phyloP scores from a whole-genome alignment of 345 rosid species.

The Aegle marmelos region DNA sequence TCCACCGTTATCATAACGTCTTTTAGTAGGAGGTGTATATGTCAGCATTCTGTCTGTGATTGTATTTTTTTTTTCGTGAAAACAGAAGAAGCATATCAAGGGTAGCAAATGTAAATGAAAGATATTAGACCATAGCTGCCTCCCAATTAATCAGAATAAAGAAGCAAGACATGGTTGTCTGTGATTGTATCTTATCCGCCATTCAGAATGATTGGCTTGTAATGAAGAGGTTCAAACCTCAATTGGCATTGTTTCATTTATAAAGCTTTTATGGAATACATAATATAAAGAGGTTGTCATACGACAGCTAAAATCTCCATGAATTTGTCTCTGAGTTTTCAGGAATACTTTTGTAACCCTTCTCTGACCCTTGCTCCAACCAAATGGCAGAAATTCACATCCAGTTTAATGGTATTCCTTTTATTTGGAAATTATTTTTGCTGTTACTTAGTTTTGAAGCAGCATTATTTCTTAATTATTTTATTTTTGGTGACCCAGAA shows the following conservation, averaged over 20 bases:
- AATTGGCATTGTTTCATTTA: neutral
- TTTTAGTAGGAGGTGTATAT: neutral
- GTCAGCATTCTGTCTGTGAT: neutral
- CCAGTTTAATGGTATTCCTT: conserved; percentile 68
- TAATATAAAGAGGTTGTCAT: conserved; percentile 1
- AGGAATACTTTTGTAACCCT: conserved; percentile 94
- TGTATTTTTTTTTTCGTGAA: neutral
- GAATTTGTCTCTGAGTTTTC: conserved; percentile 28
- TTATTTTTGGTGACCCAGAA: neutral
- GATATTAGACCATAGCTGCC: too few relatives aligned
- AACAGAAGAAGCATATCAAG: too few relatives aligned
- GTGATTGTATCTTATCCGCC: conserved; percentile 3
- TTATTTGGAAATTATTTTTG: conserved; percentile 2
- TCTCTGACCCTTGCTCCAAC: conserved; percentile 56
- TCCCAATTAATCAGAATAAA: too few relatives aligned
- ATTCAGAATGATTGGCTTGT: neutral
- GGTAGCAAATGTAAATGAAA: too few relatives aligned
- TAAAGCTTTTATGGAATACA: neutral
- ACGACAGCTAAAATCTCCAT: conserved; percentile 2
- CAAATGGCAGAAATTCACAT: conserved; percentile 92
- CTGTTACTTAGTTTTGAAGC: neutral
- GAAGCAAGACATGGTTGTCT: neutral
- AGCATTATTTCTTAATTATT: neutral
- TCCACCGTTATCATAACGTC: neutral
- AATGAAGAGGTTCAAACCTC: neutral